Base-by-base conservation (phyloP, 768 basidiomycete species). In the Mycena filopes region DNA sequence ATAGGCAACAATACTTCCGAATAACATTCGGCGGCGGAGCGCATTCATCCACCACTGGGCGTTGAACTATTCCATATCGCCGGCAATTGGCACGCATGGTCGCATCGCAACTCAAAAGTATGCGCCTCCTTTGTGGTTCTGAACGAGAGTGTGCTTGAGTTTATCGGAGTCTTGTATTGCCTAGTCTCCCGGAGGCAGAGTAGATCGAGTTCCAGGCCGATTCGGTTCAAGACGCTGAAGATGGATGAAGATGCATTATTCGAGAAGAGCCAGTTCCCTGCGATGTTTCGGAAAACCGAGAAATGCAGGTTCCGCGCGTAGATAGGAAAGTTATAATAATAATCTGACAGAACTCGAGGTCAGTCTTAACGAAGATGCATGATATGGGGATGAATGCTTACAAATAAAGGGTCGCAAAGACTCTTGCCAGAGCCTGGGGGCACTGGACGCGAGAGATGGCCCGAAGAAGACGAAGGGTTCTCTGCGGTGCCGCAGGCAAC, bases 181-280 rank as follows among this genome's bases (percentile, higher is more conserved):
- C n/a, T n/a, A n/a, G n/a, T n/a, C n/a, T n/a, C n/a, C n/a, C n/a
- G n/a, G n/a, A n/a, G n/a, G n/a, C n/a, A n/a, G n/a, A n/a, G n/a
- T n/a, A n/a, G n/a, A n/a, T n/a, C n/a, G n/a, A n/a, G n/a, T n/a
- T n/a, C n/a, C n/a, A 72, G 55, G 1, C 73, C 73, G 4, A 71
- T 51, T 7, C 68, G 61, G 6, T 66, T 62, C 15, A 74, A 63
- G 15, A 70, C 58, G 23, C 31, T 57, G 49, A 66, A 73, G 13
- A 74, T 55, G 16, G 59, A 61, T 5, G 47, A 54, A 3, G 64
- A 55, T 31, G 70, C 71, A 47, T 59, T 60, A 42, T 66, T 60
- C 2, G 65, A 60, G 33, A 72, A 73, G 6, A 73, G 63, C 61
- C 60, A 66, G 13, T 70, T 40, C 20, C 70, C 65, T n/a, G 71